These are phyloP conservation scores for Cercis canadensis DNA, from an alignment of 306 rosid species.

Conservation along the genomic window DNA sequence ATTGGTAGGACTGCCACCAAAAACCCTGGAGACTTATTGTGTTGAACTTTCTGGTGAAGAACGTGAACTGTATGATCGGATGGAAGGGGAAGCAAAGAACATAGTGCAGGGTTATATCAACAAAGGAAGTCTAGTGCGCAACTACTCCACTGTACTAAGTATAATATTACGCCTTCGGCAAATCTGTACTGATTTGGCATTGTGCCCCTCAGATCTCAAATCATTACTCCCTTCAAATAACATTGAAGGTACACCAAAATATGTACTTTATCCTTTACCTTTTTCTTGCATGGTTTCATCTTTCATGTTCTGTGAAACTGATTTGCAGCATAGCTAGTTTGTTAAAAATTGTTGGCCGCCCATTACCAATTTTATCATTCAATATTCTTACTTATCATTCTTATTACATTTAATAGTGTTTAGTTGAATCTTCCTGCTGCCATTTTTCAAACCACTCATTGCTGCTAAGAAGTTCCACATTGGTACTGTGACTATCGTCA, in stretches of 20 bases:
- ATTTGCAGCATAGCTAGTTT: neutral
- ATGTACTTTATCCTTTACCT: neutral
- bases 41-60: slow-evolving; percentile 76
- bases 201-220: slow-evolving; percentile 68
- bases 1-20: slow-evolving; percentile 70
- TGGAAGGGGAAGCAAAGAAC: slow-evolving; percentile 53
- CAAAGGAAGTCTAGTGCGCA: slow-evolving; percentile 30
- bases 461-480: neutral
- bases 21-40: slow-evolving; percentile 63
- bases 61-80: slow-evolving; percentile 65
- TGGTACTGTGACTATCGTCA: too few relatives aligned
- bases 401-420: too few relatives aligned
- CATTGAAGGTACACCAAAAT: slow-evolving; percentile 64
- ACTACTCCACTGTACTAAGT: slow-evolving; percentile 63
- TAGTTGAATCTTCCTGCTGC: neutral
- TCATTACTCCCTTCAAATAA: slow-evolving; percentile 49
- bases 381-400: neutral
- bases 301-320: neutral
- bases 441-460: neutral
- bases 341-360: neutral
- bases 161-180: slow-evolving; percentile 77
- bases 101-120: slow-evolving; percentile 35
- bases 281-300: neutral
- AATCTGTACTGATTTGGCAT: slow-evolving; percentile 68
- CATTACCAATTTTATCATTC: neutral